Evolutionary conservation across 1,284 basidiomycete species (phyloP).

Genomic region (Gastroboletus turbinatus): DNA sequence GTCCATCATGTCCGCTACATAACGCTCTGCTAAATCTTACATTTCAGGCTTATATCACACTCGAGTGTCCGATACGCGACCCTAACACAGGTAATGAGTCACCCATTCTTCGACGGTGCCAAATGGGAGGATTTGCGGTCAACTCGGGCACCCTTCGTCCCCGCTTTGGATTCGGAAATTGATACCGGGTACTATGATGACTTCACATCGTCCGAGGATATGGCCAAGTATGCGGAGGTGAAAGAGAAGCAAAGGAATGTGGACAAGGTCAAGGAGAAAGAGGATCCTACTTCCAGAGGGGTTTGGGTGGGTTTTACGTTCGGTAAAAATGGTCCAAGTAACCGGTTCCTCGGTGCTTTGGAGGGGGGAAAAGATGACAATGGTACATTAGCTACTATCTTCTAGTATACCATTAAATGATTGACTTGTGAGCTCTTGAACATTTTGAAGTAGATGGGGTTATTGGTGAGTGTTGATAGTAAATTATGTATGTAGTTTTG

Average conservation of each 20-base stretch:
- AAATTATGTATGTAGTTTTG: too few species aligned
- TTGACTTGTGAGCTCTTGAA: too few species aligned
- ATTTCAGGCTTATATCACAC: conserved; percentile 65
- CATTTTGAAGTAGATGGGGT: too few species aligned
- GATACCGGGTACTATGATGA: conserved; percentile 99
- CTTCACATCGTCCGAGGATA: conserved; percentile 89
- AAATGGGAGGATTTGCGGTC: conserved; percentile 81
- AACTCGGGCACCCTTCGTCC: conserved; percentile 90
- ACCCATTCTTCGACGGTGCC: conserved; percentile 83
- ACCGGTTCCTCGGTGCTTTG: conserved; percentile 36
- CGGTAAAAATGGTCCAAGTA: conserved; percentile 78
- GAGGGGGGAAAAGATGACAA: conserved; percentile 44
- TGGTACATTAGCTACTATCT: conserved; percentile 65
- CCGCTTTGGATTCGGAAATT: conserved; percentile 90
- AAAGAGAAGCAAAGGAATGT: conserved; percentile 97
- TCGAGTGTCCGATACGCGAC: conserved; percentile 79
- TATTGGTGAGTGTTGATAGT: too few species aligned
- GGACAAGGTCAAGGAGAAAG: conserved; percentile 87
- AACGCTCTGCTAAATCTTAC: conserved; percentile 7
- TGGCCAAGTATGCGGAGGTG: conserved; percentile 98
- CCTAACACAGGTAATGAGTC: conserved; percentile 70
- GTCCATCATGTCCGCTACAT: conserved; percentile 14
- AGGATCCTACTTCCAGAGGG: conserved; percentile 70
- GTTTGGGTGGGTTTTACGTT: conserved; percentile 99
- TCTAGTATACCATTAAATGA: conserved; percentile 36